phyloP scores from a whole-genome alignment of 176 grass and related monocot genomes.

The Zoysia japonica region DNA sequence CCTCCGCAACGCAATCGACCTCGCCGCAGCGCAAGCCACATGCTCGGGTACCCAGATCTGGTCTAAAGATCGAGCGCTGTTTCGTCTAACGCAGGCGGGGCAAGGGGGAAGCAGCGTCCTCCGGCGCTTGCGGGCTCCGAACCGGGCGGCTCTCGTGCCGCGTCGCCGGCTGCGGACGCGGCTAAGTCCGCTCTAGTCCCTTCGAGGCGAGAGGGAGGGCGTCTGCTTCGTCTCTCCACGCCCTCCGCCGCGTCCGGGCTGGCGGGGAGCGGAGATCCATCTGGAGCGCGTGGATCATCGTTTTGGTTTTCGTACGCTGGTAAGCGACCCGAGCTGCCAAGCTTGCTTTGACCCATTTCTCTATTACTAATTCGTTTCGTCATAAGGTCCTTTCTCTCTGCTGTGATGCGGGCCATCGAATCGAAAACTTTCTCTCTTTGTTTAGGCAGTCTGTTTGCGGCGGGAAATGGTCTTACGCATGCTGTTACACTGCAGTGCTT shows the following conservation, averaged over 20 bases:
- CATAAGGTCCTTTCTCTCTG: background rate
- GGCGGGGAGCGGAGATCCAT: conserved; percentile 1
- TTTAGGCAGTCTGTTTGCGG: background rate
- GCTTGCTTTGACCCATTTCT: background rate
- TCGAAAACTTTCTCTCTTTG: background rate
- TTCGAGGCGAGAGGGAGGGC: background rate
- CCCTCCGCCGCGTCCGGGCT: background rate
- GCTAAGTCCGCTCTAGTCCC: too few species aligned
- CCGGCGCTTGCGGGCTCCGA: background rate
- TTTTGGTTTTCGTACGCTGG: background rate
- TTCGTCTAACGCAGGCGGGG: background rate
- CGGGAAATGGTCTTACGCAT: conserved; percentile 22
- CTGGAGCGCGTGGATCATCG: background rate
- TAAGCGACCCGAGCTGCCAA: background rate
- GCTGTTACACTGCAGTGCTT: background rate
- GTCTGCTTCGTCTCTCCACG: background rate
- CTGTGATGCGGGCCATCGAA: background rate
- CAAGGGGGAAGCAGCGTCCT: background rate
- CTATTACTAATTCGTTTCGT: background rate
- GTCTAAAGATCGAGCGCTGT: background rate
- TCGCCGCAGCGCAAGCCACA: background rate
- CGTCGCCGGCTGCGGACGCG: background rate
- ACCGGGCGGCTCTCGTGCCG: background rate
- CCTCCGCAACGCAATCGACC: background rate
- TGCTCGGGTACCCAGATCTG: conserved; percentile 13